Evolutionary conservation across 345 rosid species (phyloP).

Genomic region (Lumnitzera racemosa): DNA sequence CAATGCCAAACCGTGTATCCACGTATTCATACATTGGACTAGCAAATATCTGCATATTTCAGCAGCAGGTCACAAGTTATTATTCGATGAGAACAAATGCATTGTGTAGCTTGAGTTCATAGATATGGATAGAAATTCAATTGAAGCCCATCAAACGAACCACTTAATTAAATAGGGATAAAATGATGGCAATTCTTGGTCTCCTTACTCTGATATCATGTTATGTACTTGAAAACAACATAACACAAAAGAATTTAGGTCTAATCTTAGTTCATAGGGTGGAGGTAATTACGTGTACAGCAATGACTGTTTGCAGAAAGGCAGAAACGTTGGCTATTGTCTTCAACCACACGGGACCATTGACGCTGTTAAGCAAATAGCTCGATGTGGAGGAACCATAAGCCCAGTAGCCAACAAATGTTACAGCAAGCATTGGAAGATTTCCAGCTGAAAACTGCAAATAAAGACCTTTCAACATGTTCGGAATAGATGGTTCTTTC

Average conservation of each 20-base stretch:
- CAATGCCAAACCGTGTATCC: constrained; percentile 75
- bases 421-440: constrained; percentile 62
- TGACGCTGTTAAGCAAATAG: constrained; percentile 61
- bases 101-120: not conserved
- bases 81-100: not conserved
- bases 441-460: constrained; percentile 75
- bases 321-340: constrained; percentile 65
- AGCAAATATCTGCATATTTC: constrained; percentile 59
- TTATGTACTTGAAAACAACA: not conserved
- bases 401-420: constrained; percentile 89
- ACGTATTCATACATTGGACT: constrained; percentile 86
- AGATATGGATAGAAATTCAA: too few species aligned
- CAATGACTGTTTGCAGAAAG: constrained; percentile 77
- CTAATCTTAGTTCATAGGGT: not conserved
- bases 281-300: constrained; percentile 57
- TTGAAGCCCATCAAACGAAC: too few species aligned
- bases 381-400: constrained; percentile 71
- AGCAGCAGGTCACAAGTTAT: not conserved
- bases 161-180: not conserved
- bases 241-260: not conserved
- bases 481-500: constrained; percentile 63
- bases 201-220: too few species aligned
- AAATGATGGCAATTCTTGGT: not conserved
- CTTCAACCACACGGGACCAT: constrained; percentile 83
- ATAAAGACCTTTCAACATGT: constrained; percentile 82